Percentiles rank a stretch among this genome's conserved stretches.
Conservation (phyloP, 139 green algal genomes). For the Picochlorum sp. region DNA sequence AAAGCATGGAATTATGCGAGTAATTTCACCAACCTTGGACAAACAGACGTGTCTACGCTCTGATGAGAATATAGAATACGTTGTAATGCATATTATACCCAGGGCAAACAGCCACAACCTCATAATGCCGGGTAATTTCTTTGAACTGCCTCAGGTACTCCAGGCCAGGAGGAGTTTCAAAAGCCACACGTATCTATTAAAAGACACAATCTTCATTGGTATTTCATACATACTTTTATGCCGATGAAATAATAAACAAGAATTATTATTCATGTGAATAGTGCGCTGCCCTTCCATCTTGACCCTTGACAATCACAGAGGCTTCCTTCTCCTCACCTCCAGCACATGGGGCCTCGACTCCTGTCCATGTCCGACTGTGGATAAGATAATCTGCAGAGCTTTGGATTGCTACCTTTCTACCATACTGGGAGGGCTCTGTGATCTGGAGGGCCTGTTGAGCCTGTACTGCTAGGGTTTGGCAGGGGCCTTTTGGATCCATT, state of each 20-base stretch:
- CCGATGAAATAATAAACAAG: neutral
- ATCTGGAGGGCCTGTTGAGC: constrained; percentile 13
- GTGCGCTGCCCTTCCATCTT: constrained; percentile 40
- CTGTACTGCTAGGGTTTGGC: neutral
- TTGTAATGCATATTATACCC: no score
- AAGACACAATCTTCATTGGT: neutral
- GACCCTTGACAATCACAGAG: constrained; percentile 22
- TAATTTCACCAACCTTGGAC: neutral
- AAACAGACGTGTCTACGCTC: no score
- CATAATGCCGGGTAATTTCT: no score
- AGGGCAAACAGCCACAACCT: no score
- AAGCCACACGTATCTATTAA: no score
- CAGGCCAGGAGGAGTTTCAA: no score
- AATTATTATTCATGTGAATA: constrained; percentile 25
- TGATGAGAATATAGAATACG: no score
- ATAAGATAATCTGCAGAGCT: constrained; percentile 62
- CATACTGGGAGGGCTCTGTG: constrained; percentile 11
- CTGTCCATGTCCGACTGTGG: constrained; percentile 53
- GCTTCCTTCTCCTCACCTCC: constrained; percentile 25
- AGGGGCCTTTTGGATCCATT: neutral
- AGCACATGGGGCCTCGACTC: constrained; percentile 58
- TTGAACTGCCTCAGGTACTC: no score
- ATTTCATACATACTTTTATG: neutral
- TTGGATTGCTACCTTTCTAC: constrained; percentile 21
- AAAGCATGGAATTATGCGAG: neutral